Base-by-base conservation (phyloP, 116 monocot genomes). In the Iris pallida region DNA sequence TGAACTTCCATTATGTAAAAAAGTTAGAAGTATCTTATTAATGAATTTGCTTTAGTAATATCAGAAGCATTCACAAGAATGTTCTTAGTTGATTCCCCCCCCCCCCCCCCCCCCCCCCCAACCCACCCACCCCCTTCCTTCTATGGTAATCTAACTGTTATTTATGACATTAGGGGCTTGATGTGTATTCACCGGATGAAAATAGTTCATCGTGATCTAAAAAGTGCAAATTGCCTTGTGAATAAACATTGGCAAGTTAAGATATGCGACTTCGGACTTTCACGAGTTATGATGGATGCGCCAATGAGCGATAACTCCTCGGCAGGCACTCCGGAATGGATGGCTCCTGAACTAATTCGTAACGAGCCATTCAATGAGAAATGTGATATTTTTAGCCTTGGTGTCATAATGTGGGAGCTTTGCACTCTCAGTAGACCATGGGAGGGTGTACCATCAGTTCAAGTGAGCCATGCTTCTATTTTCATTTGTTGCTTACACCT, bases 321-420 rank as follows among this genome's bases (percentile, higher is more conserved):
- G 61, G 97, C 97, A 17, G 97, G 97, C 15, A 97, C 97, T 45
- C 97, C 97, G 5, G 97, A 97, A 77, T 97, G 97, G 97, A 97
- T 97, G 92, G 92, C 97, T 56, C 97, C 97, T 45, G 97, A 97
- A 47, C 87, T 97, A 56, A 92, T 97, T 17, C 92, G 90, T 64
- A 90, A 92, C 42, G 92, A 97, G 47, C 83, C 97, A n/a, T 87
- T 90, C 59, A 90, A 83, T 10, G 97, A 92, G 57, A 97, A 97
- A 53, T 90, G 97, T 61, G 97, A 97, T 60, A 88, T 97, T 43
- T 97, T 97, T 76, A 97, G 97, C 70, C 79, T 97, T 61, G 97
- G 97, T 10, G 97, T 97, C n/a, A 92, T 97, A 68, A 92, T 97
- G 85, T 97, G 97, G 97, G 97, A 97, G 82, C 85, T 97, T 55